phyloP scores from a whole-genome alignment of 352 stramenopile genomes.

The Pythium myriotylum region DNA sequence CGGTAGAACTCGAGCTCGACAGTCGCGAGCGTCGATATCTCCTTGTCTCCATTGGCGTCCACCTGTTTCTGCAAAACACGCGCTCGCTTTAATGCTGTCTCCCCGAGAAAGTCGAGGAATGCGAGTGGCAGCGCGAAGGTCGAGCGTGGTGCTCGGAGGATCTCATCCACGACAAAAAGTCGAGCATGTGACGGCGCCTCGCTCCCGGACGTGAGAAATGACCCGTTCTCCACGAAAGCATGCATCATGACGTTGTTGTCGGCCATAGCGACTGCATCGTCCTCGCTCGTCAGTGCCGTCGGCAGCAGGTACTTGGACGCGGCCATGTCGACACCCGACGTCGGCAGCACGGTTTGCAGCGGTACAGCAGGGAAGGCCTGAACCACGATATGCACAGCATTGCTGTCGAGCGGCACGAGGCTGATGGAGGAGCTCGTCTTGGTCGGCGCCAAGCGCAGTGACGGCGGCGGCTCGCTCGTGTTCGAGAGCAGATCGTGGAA shows the following conservation, averaged over 20 bases:
- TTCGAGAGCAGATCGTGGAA: constrained; percentile 31
- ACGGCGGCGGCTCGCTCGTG: background rate
- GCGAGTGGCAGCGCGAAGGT: constrained; percentile 77
- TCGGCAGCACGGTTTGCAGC: constrained; percentile 55
- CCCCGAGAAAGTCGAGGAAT: constrained; percentile 75
- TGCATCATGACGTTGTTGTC: constrained; percentile 16
- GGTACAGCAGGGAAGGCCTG: constrained; percentile 53
- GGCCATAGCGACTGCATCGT: constrained; percentile 22
- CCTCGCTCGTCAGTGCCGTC: constrained; percentile 38
- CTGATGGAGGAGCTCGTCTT: constrained; percentile 18
- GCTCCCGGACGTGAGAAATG: constrained; percentile 49
- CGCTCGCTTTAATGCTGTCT: constrained; percentile 57
- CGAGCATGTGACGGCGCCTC: constrained; percentile 38
- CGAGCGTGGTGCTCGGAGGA: constrained; percentile 67
- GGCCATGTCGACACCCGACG: constrained; percentile 71
- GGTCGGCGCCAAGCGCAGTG: background rate
- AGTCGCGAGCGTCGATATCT: constrained; percentile 37
- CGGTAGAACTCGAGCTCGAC: constrained; percentile 65
- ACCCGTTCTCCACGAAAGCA: constrained; percentile 66
- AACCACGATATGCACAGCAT: constrained; percentile 49
- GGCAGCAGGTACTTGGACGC: constrained; percentile 78
- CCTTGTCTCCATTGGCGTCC: constrained; percentile 25
- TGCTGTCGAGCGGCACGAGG: constrained; percentile 19
- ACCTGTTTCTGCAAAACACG: constrained; percentile 56
- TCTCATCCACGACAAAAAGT: constrained; percentile 76